Evolutionary conservation across 164 flowering plant genomes (phyloP).

Genomic region (grape (Vitis vinifera)): ASM3070453v1 NC_081812.1:19075001-19075500

Average conservation of each 20-base stretch:
- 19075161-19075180: neutral
- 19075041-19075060: slow-evolving; percentile 95
- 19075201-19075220: slow-evolving; percentile 84
- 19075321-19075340: neutral
- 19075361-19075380: neutral
- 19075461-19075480: neutral
- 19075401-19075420: neutral
- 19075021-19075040: slow-evolving; percentile 99
- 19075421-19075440: neutral
- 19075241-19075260: slow-evolving; percentile 98
- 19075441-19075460: neutral
- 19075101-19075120: neutral
- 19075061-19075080: slow-evolving; percentile 95
- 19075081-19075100: slow-evolving; percentile 10
- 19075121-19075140: neutral
- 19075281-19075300: slow-evolving; percentile 1
- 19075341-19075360: neutral
- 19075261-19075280: slow-evolving; percentile 50
- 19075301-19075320: neutral
- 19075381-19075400: neutral
- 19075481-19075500: neutral
- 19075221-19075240: slow-evolving; percentile 90
- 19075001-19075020: slow-evolving; percentile 89
- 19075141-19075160: slow-evolving; percentile 1
- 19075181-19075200: slow-evolving; percentile 65